Base-by-base conservation (phyloP, 345 rosid species). In the Euphorbia peplus region DNA sequence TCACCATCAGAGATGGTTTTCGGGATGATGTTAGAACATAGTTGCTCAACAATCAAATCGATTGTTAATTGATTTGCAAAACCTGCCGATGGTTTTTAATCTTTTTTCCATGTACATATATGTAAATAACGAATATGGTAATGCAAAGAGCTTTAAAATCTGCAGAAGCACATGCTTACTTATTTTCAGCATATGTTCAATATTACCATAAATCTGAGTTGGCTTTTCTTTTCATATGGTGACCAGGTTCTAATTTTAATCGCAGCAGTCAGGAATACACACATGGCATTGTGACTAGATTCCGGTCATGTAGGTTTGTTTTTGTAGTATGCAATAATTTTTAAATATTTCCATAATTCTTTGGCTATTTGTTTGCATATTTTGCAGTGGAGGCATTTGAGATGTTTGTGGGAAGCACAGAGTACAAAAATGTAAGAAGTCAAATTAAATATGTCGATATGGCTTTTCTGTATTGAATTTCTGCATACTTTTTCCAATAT, bases 301-400 rank as follows among this genome's bases (percentile, higher is more conserved):
- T 90, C 66, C 88, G 91, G 48, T 88, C 98, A 24, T 25, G 97
- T 89, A 63, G 61, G 85, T 75, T 55, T 11, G 56, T 67, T 58
- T 32, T 35, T 44, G 35, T 26, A 37, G 61, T 65, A 10, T 67
- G 13, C 52, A 13, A 19, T 42, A 59, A 62, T 6, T 75, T 39
- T 22, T 47, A 22, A 29, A 56, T 55, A 44, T 60, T 70, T n/a
- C 52, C 32, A 11, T 37, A 71, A 61, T 71, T 39, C 41, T n/a
- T 71, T 67, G 68, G 65, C 63, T 81, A 41, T 59, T 68, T 72
- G 46, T 18, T 56, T 42, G 66, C 56, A 66, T 69, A 16, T 69
- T 53, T 22, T 79, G 81, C 90, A 93, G 98, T 75, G 67, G 96
- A 88, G 60, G 95, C 96, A 60, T 83, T 86, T 73, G 81, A 87